Conservation (phyloP, 1,139 yeast genomes). For the Suhomyces bokatorum region DNA sequence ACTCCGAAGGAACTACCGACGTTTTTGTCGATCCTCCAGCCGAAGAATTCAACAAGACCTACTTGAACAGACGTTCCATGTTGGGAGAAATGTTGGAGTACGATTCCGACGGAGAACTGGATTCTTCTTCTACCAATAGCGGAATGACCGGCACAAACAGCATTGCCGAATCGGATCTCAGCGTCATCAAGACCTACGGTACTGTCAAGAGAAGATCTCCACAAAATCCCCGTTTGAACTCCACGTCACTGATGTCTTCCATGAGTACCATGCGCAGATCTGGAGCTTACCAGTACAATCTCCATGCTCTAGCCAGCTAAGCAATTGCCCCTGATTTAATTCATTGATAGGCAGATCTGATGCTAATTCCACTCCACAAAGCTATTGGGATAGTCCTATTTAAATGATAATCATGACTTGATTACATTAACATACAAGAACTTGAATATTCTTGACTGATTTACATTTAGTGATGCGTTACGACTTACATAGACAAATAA, state of each 20-base stretch:
- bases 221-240: constrained; percentile 10
- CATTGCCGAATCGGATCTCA: constrained; percentile 17
- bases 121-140: constrained; percentile 10
- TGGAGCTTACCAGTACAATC: constrained; percentile 19
- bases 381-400: too few relatives aligned
- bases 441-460: too few relatives aligned
- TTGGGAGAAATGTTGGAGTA: constrained; percentile 51
- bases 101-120: constrained; percentile 33
- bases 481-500: too few relatives aligned
- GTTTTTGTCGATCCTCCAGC: constrained; percentile 23
- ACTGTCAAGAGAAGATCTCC: constrained; percentile 14
- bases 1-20: constrained; percentile 9
- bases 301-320: constrained; percentile 2
- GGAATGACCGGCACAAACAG: constrained; percentile 8
- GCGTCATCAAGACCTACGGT: constrained; percentile 25
- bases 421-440: too few relatives aligned
- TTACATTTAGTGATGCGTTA: too few relatives aligned
- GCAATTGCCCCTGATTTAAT: not conserved
- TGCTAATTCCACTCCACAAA: too few relatives aligned
- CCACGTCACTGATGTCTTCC: constrained; percentile 15
- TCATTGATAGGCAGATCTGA: too few relatives aligned
- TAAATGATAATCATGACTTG: too few relatives aligned
- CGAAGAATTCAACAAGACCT: constrained; percentile 26
- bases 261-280: constrained; percentile 23
- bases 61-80: constrained; percentile 41